Evolutionary conservation across 805 yeast genomes (phyloP).

Genomic region (Pichia occidentalis): DNA sequence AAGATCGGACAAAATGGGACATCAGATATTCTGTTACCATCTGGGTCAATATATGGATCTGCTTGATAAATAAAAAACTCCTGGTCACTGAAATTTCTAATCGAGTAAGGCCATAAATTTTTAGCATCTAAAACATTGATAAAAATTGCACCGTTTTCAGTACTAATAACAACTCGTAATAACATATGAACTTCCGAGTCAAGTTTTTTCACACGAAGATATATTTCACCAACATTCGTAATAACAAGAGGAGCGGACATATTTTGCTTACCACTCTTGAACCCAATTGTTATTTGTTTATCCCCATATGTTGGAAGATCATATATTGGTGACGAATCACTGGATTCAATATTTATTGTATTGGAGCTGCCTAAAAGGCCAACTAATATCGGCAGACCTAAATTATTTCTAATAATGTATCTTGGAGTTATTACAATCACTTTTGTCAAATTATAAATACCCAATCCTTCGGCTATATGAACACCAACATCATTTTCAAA

Average conservation of each 20-base stretch:
- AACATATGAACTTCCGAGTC: conserved; percentile 58
- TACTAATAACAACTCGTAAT: conserved; percentile 61
- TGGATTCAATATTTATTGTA: conserved; percentile 39
- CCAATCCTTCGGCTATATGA: conserved; percentile 73
- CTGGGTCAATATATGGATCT: conserved; percentile 63
- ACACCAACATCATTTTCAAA: conserved; percentile 72
- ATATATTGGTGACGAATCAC: conserved; percentile 51
- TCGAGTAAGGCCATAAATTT: conserved; percentile 85
- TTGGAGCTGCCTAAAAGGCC: conserved; percentile 63
- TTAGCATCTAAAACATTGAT: conserved; percentile 67
- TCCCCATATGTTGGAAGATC: conserved; percentile 49
- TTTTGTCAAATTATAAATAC: conserved; percentile 70
- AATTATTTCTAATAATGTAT: conserved; percentile 61
- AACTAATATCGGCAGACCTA: conserved; percentile 49
- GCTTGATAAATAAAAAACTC: conserved; percentile 84
- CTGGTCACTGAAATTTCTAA: conserved; percentile 81
- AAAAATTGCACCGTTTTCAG: conserved; percentile 80
- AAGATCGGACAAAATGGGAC: conserved; percentile 66
- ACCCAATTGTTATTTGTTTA: conserved; percentile 58
- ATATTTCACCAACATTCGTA: conserved; percentile 77
- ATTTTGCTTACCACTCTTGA: conserved; percentile 46
- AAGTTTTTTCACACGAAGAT: conserved; percentile 59
- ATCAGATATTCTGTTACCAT: conserved; percentile 51
- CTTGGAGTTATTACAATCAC: conserved; percentile 80
- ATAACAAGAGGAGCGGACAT: conserved; percentile 90